Percentiles rank a stretch among this genome's conserved stretches.
phyloP scores from a whole-genome alignment of 1,284 basidiomycete genomes.

The Sporisorium sorghi region DNA sequence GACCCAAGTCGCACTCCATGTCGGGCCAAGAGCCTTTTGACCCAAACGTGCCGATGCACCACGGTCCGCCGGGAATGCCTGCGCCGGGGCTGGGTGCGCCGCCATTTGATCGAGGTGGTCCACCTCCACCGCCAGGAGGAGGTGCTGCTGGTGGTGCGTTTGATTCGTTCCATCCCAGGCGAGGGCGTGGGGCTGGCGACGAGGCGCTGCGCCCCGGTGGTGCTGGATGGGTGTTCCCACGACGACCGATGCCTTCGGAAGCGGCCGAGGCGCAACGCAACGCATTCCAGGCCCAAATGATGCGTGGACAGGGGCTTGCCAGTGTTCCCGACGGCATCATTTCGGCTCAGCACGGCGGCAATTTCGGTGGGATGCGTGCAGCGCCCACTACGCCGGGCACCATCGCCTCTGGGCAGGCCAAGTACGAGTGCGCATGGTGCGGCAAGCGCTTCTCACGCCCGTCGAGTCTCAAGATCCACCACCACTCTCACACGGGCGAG shows the following conservation, averaged over 20 bases:
- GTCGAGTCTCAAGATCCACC: conserved; percentile 66
- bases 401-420: conserved; percentile 52
- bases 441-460: conserved; percentile 65
- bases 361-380: conserved; percentile 35
- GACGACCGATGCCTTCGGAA: conserved; percentile 39
- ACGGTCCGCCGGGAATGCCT: conserved; percentile 42
- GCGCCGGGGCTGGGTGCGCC: conserved; percentile 39
- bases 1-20: conserved; percentile 50
- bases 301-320: conserved; percentile 36
- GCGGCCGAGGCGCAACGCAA: conserved; percentile 42
- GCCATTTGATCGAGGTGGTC: conserved; percentile 36
- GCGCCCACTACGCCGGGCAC: conserved; percentile 39
- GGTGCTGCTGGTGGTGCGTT: conserved; percentile 19
- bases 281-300: conserved; percentile 47
- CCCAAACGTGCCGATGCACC: conserved; percentile 28
- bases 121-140: conserved; percentile 35
- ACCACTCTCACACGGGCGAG: conserved; percentile 67
- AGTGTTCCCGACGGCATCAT: conserved; percentile 47
- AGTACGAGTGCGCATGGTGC: conserved; percentile 66
- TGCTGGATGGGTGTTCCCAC: conserved; percentile 51
- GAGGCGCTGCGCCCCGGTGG: conserved; percentile 38
- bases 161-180: conserved; percentile 49
- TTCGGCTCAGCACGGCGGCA: conserved; percentile 35
- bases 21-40: conserved; percentile 42
- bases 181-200: conserved; percentile 42